Conservation (phyloP, 2,329 filamentous ascomycete species). For the Grosmannia huntii region DNA sequence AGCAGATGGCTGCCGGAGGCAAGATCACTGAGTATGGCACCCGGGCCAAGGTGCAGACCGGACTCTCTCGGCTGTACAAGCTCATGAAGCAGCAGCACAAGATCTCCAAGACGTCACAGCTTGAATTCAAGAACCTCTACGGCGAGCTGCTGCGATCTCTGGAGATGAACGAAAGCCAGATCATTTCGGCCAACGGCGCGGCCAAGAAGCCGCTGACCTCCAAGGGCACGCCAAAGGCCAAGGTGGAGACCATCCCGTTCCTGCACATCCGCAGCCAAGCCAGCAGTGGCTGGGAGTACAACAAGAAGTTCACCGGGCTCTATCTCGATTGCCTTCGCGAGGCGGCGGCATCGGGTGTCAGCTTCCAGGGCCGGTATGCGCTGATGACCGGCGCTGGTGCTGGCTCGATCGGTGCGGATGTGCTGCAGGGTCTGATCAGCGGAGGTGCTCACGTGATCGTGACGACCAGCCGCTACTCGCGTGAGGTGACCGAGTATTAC, state of each 20-base stretch:
- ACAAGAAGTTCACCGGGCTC: constrained; percentile 89
- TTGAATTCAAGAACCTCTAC: constrained; percentile 93
- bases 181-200: constrained; percentile 52
- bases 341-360: constrained; percentile 76
- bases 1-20: constrained; percentile 95
- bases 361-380: constrained; percentile 87
- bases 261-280: constrained; percentile 91
- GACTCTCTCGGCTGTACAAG: constrained; percentile 90
- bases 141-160: constrained; percentile 87
- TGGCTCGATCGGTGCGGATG: constrained; percentile 93
- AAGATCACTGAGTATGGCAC: constrained; percentile 99
- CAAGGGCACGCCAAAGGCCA: constrained; percentile 59
- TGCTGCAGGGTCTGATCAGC: constrained; percentile 88
- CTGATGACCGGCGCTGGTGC: constrained; percentile 98
- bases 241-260: constrained; percentile 96
- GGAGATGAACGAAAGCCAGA: constrained; percentile 96
- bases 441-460: constrained; percentile 95
- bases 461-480: constrained; percentile 91
- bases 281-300: constrained; percentile 95
- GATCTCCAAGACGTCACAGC: constrained; percentile 86
- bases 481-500: constrained; percentile 97
- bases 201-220: constrained; percentile 33
- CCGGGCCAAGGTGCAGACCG: constrained; percentile 93
- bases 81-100: constrained; percentile 98
- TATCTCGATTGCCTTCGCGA: constrained; percentile 89